Conservation (phyloP, 2,329 filamentous ascomycete species). For the Sporothrix mexicana region DNA sequence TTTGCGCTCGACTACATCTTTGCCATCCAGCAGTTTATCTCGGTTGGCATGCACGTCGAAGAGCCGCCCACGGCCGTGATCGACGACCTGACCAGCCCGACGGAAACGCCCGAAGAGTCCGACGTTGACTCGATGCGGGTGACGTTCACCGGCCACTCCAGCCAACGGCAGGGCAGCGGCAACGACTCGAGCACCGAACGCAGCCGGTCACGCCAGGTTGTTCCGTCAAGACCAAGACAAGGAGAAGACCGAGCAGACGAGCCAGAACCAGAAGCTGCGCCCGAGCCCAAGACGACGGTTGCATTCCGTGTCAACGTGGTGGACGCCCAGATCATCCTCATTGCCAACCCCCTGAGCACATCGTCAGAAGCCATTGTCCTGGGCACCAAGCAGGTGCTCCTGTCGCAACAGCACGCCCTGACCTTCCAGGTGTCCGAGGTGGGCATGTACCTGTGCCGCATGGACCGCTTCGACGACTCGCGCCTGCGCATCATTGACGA, state of each 20-base stretch:
- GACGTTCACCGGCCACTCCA: slow-evolving; percentile 47
- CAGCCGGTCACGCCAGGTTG: background rate
- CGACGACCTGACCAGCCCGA: slow-evolving; percentile 59
- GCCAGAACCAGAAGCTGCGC: slow-evolving; percentile 34
- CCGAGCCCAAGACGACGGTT: slow-evolving; percentile 67
- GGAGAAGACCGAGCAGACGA: slow-evolving; percentile 28
- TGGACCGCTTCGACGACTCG: slow-evolving; percentile 95
- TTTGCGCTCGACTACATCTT: slow-evolving; percentile 96
- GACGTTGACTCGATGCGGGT: slow-evolving; percentile 64
- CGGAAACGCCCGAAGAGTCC: slow-evolving; percentile 64
- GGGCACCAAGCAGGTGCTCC: slow-evolving; percentile 87
- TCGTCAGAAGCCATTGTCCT: slow-evolving; percentile 96
- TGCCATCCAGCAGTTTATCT: slow-evolving; percentile 82
- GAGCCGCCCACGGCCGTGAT: slow-evolving; percentile 50
- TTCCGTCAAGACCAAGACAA: background rate
- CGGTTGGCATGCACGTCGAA: slow-evolving; percentile 71
- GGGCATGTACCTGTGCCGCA: slow-evolving; percentile 97
- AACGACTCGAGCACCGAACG: slow-evolving; percentile 5
- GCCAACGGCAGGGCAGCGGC: slow-evolving; percentile 37
- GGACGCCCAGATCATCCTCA: slow-evolving; percentile 93
- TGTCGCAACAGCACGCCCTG: slow-evolving; percentile 91
- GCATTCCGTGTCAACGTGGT: slow-evolving; percentile 93
- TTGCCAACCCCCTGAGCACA: slow-evolving; percentile 87
- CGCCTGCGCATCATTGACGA: slow-evolving; percentile 93
- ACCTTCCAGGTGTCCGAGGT: slow-evolving; percentile 93